Conservation (phyloP, 2,329 filamentous ascomycete genomes). For the Monosporascus sp. region DNA sequence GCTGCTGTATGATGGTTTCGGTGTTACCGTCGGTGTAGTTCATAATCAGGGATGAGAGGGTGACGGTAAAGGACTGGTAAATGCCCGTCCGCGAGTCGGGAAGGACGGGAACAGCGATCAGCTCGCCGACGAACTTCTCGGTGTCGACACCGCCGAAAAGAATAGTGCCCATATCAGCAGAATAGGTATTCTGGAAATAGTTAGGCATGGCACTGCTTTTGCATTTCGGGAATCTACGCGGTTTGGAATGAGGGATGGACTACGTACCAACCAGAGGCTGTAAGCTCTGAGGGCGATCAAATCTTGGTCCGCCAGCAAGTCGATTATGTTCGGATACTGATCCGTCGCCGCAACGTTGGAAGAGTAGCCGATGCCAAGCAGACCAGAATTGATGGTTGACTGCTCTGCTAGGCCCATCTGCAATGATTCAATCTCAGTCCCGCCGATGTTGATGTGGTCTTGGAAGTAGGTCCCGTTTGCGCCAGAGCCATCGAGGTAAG, state of each 20-base stretch:
- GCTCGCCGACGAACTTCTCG: slow-evolving; percentile 56
- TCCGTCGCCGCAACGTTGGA: slow-evolving; percentile 39
- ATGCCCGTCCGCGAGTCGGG: slow-evolving; percentile 35
- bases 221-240: background rate
- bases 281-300: slow-evolving; percentile 60
- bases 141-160: slow-evolving; percentile 67
- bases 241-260: slow-evolving; percentile 1
- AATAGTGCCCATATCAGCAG: slow-evolving; percentile 56
- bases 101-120: slow-evolving; percentile 52
- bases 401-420: slow-evolving; percentile 50
- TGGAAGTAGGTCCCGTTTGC: slow-evolving; percentile 53
- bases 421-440: slow-evolving; percentile 42
- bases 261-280: slow-evolving; percentile 56
- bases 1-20: slow-evolving; percentile 21
- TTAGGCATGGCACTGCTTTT: slow-evolving; percentile 1
- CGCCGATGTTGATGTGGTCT: slow-evolving; percentile 49
- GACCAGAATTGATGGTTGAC: slow-evolving; percentile 46
- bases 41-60: slow-evolving; percentile 32
- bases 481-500: slow-evolving; percentile 53
- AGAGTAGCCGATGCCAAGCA: slow-evolving; percentile 55
- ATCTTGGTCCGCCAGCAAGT: slow-evolving; percentile 57
- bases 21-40: slow-evolving; percentile 26
- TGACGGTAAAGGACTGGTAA: slow-evolving; percentile 35
- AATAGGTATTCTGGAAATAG: slow-evolving; percentile 36
- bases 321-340: slow-evolving; percentile 55